Percentiles rank a stretch among this genome's conserved stretches.
Evolutionary conservation across 345 rosid species (phyloP).

Genomic region (rapeseed (Brassica napus)): DNA sequence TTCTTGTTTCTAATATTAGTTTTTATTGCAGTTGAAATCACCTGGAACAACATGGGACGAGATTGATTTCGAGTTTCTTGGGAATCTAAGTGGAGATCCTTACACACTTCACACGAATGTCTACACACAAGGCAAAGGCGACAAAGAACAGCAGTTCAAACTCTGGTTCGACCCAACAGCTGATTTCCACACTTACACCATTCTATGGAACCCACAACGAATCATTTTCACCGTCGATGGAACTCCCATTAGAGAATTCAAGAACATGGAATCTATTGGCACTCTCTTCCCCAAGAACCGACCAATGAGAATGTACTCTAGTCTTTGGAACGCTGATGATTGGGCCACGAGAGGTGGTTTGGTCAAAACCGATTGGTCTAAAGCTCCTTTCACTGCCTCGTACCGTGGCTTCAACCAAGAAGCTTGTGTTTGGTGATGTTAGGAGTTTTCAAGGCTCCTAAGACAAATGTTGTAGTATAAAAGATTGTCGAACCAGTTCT

Average conservation of each 20-base stretch:
- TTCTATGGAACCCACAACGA: constrained; percentile 60
- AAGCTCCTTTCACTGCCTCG: constrained; percentile 63
- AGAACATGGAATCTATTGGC: constrained; percentile 53
- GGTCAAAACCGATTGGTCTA: constrained; percentile 60
- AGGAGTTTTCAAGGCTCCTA: no score
- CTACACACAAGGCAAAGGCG: constrained; percentile 58
- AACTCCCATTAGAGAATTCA: constrained; percentile 63
- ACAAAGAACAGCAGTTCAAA: constrained; percentile 64
- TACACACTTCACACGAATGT: constrained; percentile 67
- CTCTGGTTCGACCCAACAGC: constrained; percentile 66
- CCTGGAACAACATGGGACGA: constrained; percentile 69
- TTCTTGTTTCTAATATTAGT: neutral
- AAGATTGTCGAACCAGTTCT: no score
- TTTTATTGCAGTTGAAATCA: constrained; percentile 49
- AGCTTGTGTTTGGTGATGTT: constrained; percentile 44
- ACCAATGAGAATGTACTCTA: constrained; percentile 62
- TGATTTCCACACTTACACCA: constrained; percentile 63
- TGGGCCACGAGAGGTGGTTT: constrained; percentile 71
- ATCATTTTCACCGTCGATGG: constrained; percentile 61
- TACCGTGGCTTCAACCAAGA: constrained; percentile 49
- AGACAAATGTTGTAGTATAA: no score
- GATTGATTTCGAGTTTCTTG: constrained; percentile 65
- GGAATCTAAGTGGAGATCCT: constrained; percentile 65
- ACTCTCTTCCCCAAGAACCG: constrained; percentile 54
- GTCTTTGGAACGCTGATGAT: constrained; percentile 65